phyloP scores from a whole-genome alignment of 2,329 filamentous ascomycete species.

The Fusarium tanahbumbuense region DNA sequence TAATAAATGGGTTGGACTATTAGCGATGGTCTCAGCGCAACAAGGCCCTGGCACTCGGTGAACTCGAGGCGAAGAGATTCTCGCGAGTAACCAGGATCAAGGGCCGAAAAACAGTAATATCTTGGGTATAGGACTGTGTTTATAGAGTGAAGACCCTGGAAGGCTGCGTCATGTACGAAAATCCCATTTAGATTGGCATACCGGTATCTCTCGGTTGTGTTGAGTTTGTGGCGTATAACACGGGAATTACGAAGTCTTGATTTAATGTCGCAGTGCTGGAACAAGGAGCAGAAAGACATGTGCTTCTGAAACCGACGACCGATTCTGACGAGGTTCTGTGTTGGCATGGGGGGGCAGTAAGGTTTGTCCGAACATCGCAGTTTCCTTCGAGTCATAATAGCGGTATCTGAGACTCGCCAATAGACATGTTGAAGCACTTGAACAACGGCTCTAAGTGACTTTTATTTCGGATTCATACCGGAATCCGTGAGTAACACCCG shows the following conservation, averaged over 20 bases:
- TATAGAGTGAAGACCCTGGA: slow-evolving; percentile 22
- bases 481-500: slow-evolving; percentile 33
- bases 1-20: slow-evolving; percentile 19
- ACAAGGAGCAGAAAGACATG: slow-evolving; percentile 28
- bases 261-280: slow-evolving; percentile 15
- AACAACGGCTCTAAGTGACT: slow-evolving; percentile 34
- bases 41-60: slow-evolving; percentile 19
- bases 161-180: slow-evolving; percentile 33
- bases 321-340: slow-evolving; percentile 25
- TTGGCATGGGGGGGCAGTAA: slow-evolving; percentile 40
- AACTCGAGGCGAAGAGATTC: slow-evolving; percentile 33
- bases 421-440: slow-evolving; percentile 38
- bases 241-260: slow-evolving; percentile 19
- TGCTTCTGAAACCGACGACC: slow-evolving; percentile 26
- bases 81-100: slow-evolving; percentile 29
- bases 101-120: slow-evolving; percentile 17
- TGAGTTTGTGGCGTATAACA: slow-evolving; percentile 18
- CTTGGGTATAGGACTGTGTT: slow-evolving; percentile 10
- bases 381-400: slow-evolving; percentile 43
- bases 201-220: slow-evolving; percentile 16
- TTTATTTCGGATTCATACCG: slow-evolving; percentile 30
- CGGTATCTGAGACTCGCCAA: slow-evolving; percentile 44
- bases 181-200: slow-evolving; percentile 9
- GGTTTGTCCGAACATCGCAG: slow-evolving; percentile 34
- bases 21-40: slow-evolving; percentile 19